phyloP scores from a whole-genome alignment of 2,329 filamentous ascomycete species.

The Penicillium verrucosum region DNA sequence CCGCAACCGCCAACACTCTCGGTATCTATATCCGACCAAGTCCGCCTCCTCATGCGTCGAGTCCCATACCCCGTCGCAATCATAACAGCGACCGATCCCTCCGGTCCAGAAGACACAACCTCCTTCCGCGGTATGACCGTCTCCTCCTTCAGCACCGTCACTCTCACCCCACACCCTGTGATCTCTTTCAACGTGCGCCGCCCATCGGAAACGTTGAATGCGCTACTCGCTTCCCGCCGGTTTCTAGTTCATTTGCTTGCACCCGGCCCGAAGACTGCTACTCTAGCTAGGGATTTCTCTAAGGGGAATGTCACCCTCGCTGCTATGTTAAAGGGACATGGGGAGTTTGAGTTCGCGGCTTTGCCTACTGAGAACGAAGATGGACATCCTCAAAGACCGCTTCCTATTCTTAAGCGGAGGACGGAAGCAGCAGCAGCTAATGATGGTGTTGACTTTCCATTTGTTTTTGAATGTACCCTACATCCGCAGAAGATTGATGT shows the following conservation, averaged over 20 bases:
- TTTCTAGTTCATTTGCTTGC: conserved; percentile 55
- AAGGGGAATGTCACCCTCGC: conserved; percentile 38
- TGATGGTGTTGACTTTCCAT: conserved; percentile 32
- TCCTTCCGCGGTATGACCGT: conserved; percentile 54
- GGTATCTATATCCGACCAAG: conserved; percentile 32
- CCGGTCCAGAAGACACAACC: conserved; percentile 21
- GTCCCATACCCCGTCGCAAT: conserved; percentile 58
- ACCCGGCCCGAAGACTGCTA: conserved; percentile 31
- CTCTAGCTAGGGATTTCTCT: conserved; percentile 41
- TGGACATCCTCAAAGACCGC: conserved; percentile 9
- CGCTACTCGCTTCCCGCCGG: conserved; percentile 45
- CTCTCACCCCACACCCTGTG: conserved; percentile 53
- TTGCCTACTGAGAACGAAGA: conserved; percentile 6
- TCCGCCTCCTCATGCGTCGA: conserved; percentile 51
- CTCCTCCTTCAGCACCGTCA: conserved; percentile 60
- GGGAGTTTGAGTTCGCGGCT: conserved; percentile 29
- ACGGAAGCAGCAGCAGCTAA: neutral
- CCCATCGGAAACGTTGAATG: conserved; percentile 55
- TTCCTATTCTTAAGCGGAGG: conserved; percentile 30
- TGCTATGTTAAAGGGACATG: conserved; percentile 25
- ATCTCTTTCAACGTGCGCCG: conserved; percentile 60
- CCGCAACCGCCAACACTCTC: neutral
- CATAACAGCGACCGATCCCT: conserved; percentile 48
- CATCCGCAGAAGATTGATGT: conserved; percentile 37
- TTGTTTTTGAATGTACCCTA: conserved; percentile 41